A percentile compares a stretch with the other conserved stretches of the same genome.
Conservation (phyloP, 345 rosid genomes). For the Angophora floribunda region DNA sequence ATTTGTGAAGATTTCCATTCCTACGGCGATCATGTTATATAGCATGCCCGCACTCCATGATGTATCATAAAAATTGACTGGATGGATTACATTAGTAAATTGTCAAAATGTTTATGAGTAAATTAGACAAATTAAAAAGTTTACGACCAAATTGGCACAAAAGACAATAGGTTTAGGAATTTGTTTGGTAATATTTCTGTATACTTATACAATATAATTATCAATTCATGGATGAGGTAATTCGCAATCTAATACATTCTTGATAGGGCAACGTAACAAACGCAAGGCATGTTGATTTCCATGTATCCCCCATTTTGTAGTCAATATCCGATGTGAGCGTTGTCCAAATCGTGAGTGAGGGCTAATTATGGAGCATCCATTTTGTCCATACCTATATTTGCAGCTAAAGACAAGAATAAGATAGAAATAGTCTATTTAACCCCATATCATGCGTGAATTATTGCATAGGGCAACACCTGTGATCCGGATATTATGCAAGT, state of each 20-base stretch:
- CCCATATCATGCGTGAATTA: not conserved
- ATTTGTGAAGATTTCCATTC: too few relatives aligned
- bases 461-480: not conserved
- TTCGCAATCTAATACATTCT: too few relatives aligned
- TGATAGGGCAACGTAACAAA: too few relatives aligned
- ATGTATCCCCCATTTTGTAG: too few relatives aligned
- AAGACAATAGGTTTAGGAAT: too few relatives aligned
- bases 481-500: not conserved
- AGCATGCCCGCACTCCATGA: accelerated
- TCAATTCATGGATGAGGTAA: too few relatives aligned
- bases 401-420: not conserved
- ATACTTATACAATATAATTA: too few relatives aligned
- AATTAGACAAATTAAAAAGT: too few relatives aligned
- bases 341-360: not conserved
- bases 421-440: not conserved
- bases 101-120: accelerated
- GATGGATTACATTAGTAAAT: too few relatives aligned
- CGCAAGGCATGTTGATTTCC: not conserved
- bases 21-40: accelerated
- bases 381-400: not conserved
- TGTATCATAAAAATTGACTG: too few relatives aligned
- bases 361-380: not conserved
- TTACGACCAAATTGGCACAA: too few relatives aligned
- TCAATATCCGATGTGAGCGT: not conserved
- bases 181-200: too few relatives aligned